Percentiles rank a stretch among this genome's conserved stretches.
These are phyloP conservation scores for Citrullus colocynthis DNA, from an alignment of 306 rosid genomes.

Conservation along the genomic window DNA sequence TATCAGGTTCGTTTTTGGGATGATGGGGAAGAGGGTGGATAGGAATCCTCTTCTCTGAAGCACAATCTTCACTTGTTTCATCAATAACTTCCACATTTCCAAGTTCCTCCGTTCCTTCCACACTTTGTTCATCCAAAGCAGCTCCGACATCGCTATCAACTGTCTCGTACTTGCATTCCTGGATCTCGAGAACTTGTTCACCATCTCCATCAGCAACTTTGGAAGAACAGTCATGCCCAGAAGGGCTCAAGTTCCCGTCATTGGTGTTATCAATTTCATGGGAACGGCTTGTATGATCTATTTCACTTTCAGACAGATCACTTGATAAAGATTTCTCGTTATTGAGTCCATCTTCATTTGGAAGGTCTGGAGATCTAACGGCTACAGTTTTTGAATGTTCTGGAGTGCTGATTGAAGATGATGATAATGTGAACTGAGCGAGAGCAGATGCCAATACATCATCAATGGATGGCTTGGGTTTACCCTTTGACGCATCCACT, in stretches of 20 bases:
- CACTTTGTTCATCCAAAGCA: conserved; percentile 12
- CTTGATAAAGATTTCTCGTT: conserved; percentile 10
- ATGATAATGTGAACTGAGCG: conserved; percentile 42
- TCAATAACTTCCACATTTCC: conserved; percentile 14
- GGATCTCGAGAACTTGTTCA: background rate
- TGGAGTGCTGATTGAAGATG: conserved; percentile 24
- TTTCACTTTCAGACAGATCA: conserved; percentile 11
- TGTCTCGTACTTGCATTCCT: background rate
- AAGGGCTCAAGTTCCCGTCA: conserved; percentile 12
- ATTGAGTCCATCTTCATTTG: conserved; percentile 30
- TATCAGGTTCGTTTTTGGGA: conserved; percentile 10
- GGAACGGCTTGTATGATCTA: conserved; percentile 16
- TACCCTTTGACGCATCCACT: conserved; percentile 20
- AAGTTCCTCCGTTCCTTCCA: conserved; percentile 16
- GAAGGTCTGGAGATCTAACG: conserved; percentile 49
- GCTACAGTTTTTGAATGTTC: conserved; percentile 24
- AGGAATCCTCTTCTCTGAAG: conserved; percentile 10
- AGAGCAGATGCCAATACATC: conserved; percentile 77
- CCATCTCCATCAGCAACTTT: conserved; percentile 16
- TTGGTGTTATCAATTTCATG: conserved; percentile 15
- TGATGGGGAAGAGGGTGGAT: conserved; percentile 10
- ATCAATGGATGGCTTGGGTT: conserved; percentile 50
- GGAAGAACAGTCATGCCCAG: background rate
- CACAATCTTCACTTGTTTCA: conserved; percentile 8
- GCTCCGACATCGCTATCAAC: background rate